phyloP scores from a whole-genome alignment of 768 basidiomycete species.

The Lactarius psammicola region DNA sequence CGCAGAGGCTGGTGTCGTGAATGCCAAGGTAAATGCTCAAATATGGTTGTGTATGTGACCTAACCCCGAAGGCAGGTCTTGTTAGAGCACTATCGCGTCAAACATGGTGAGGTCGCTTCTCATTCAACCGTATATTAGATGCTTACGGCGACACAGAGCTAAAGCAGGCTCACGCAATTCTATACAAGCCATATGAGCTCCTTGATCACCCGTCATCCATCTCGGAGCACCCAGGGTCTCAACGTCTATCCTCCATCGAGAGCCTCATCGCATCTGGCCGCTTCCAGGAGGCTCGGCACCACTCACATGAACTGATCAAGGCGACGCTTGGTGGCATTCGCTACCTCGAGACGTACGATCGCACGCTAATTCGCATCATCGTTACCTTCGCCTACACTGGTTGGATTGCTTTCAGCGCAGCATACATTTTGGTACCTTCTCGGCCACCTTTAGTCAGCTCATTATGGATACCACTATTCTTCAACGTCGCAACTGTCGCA shows the following conservation, averaged over 20 bases:
- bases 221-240: slow-evolving; percentile 38
- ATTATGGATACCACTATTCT: slow-evolving; percentile 18
- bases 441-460: slow-evolving; percentile 17
- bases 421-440: slow-evolving; percentile 52
- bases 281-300: slow-evolving; percentile 51
- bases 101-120: slow-evolving; percentile 54
- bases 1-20: slow-evolving; percentile 58
- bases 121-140: background rate
- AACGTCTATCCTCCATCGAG: slow-evolving; percentile 45
- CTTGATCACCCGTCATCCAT: slow-evolving; percentile 40
- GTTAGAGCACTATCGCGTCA: slow-evolving; percentile 72
- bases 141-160: slow-evolving; percentile 45
- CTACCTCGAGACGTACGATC: slow-evolving; percentile 79
- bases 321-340: slow-evolving; percentile 59
- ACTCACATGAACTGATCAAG: slow-evolving; percentile 52
- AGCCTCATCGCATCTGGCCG: slow-evolving; percentile 41
- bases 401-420: slow-evolving; percentile 69
- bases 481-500: slow-evolving; percentile 35
- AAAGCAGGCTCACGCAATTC: slow-evolving; percentile 55
- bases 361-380: slow-evolving; percentile 63
- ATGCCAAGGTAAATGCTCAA: slow-evolving; percentile 49
- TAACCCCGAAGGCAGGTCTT: slow-evolving; percentile 46
- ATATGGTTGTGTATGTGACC: background rate
- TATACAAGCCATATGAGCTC: slow-evolving; percentile 59
- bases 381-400: slow-evolving; percentile 72